Base-by-base conservation (phyloP, 352 stramenopile species). In the Globisporangium rhizosaccharum region DNA sequence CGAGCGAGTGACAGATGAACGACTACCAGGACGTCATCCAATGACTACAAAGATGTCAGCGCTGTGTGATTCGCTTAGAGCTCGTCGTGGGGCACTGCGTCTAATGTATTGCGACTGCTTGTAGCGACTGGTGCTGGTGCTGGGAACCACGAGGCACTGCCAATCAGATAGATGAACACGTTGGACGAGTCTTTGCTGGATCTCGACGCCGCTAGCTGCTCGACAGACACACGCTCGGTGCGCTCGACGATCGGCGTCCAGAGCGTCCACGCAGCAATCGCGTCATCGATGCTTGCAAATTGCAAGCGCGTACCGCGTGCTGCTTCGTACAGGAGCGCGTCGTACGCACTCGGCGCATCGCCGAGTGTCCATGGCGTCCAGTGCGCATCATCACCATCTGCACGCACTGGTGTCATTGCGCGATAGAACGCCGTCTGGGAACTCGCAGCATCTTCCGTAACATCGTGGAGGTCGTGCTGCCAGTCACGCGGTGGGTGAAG, bases 221-320 rank as follows among this genome's bases (percentile, higher is more conserved):
- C 6, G 28, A 42, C 11, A 28, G 28, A 3, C 3, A 33, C 33
- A 26, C 37, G 45, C 20, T 66, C 49, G 1, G 68, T 59, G 23
- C 70, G 53, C 25, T 82, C 45, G n/a, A 81, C 56, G 33, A 93
- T 65, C 7, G 81, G 78, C 12, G 68, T 82, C 79, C 82, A 93
- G 11, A 92, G 20, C 14, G 28, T 53, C 80, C 82, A 93, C 3
- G 79, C 67, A 11, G 79, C 76, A 23, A 90, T 57, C 7, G 90
- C 60, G 30, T 93, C 78, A 20, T 85, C 62, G 11, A 93, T 47
- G 28, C 75, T 71, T 14, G 71, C 72, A 50, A 87, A 88, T 20
- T 83, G 59, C 10, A 51, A 47, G 11, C 48, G 63, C 23, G 60
- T 56, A 14, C 60, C 75, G 4, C 18, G 37, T 17, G 48, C 49